Conservation (phyloP, 306 rosid genomes). For the Dicorynia guianensis region DNA sequence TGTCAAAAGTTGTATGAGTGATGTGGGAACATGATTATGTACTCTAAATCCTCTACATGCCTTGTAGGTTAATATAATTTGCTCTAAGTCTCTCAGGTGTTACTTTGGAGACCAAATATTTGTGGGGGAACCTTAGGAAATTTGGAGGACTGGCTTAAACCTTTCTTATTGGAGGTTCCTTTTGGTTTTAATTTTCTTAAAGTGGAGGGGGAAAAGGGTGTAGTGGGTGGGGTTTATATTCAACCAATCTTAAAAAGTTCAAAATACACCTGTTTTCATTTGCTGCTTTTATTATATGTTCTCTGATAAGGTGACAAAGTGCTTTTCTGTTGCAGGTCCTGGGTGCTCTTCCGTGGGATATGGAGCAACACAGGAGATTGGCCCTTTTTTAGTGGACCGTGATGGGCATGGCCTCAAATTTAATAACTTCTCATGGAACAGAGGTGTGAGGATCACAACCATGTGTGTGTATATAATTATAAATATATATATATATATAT, state of each 20-base stretch:
- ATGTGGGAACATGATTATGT: too few species aligned
- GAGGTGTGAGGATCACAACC: conserved; percentile 51
- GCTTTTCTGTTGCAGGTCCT: conserved; percentile 73
- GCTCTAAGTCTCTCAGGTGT: too few species aligned
- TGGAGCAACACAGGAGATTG: conserved; percentile 99
- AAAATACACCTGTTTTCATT: conserved; percentile 14
- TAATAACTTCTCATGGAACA: conserved; percentile 87
- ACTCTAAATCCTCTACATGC: too few species aligned
- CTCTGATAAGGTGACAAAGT: conserved; percentile 65
- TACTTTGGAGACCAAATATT: too few species aligned
- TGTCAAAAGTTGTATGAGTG: neutral
- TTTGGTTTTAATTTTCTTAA: neutral
- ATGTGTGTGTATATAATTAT: too few species aligned
- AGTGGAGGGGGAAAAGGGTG: neutral
- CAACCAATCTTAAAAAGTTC: conserved; percentile 10
- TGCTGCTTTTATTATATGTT: conserved; percentile 47
- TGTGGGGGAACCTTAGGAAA: too few species aligned
- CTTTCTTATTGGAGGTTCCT: too few species aligned
- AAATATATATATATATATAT: too few species aligned
- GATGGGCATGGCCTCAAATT: conserved; percentile 69
- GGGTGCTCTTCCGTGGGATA: conserved; percentile 99
- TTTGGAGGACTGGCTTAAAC: too few species aligned
- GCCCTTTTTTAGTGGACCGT: conserved; percentile 86
- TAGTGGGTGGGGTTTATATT: conserved; percentile 11
- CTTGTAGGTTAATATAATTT: too few species aligned